Evolutionary conservation across 225 moss, liverwort and hornwort genomes (phyloP), one percentile per base, ranked within the genome.

Genomic region (Rhytidiadelphus loreus): DNA sequence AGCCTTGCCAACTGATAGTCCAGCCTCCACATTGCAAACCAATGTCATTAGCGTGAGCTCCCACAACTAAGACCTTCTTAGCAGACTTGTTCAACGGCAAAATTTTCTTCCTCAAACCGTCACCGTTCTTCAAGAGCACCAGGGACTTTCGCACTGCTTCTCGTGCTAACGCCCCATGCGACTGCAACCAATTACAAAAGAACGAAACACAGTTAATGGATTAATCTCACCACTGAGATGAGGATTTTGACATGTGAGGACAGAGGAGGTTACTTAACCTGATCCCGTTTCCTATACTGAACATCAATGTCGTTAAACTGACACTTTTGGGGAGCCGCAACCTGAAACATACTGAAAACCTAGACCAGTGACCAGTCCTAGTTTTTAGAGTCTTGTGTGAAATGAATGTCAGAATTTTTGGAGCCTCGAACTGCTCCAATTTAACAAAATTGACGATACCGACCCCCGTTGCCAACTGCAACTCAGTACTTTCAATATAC

Each of bases 1-100:
- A 79, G 7, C 96, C 96, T 92, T 98, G 98, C 98, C 98, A 98
- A 56, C 90, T 91, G 5, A 95, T 96, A 14, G 95, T 96, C 96
- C 96, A 96, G 25, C 96, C 96, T 89, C 97, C 96, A 77, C 96
- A 96, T 61, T 97, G 96, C 66, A 81, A 79, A 25, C 97, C 96
- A 33, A 97, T 90, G 87, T 97, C 95, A 41, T 94, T 70, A 30
- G 96, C 97, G 61, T 97, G 96, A 74, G 89, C 91, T 26, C 97
- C 97, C 61, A 93, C 96, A 0, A 96, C 95, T 35, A 96, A 86
- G 28, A 97, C 86, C 81, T 93, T 96, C 16, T 63, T 39, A 0
- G 91, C 95, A 19, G 23, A 70, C 85, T 95, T 97, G 89, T 84
- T 90, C 44, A 97, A 86, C 19, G 97, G 97, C 33, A 97, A 41